Base-by-base conservation (phyloP, 441 rosid genomes). In the Brassica hybrid region DNA sequence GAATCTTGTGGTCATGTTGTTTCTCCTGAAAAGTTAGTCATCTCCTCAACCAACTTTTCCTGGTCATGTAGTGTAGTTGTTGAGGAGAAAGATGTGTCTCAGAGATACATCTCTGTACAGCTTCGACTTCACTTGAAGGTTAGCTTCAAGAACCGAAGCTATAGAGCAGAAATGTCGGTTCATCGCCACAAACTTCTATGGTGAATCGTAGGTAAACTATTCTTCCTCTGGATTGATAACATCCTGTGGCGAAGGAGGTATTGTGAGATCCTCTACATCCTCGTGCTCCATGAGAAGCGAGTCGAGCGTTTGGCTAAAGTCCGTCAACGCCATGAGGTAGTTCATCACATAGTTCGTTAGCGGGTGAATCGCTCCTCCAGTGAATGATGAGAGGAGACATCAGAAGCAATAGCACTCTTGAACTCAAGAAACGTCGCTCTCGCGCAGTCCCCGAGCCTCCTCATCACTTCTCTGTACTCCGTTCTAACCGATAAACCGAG, bases 11-110 rank as follows among this genome's bases (percentile, higher is more conserved):
- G 32, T 27, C 32, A 27, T 27, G 32, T 27, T 3, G 32, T 27
- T 27, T 27, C 32, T 27, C 32, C 32, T 27, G 32, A 27, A 27
- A 27, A 27, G 32, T 27, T 27, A 27, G 32, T 27, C 32, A 27
- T 27, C 32, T 27, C 32, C 32, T 27, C 32, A 27, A 27, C 32
- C 32, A 27, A 27, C 32, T 27, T 80, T 95, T 95, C 50, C 93
- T 86, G 16, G 94, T 86, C 91, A 95, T 93, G 91, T 93, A 95
- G 73, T 95, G 88, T 14, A 95, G 65, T 94, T 94, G 90, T 91
- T 94, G 90, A 91, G 91, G 79, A 94, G 77, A 83, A 94, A 94
- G 36, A 95, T 77, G 74, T 93, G 96, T 72, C 85, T 93, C 83
- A 95, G 69, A 18, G 98, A 85, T 27, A 81, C 71, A 36, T 93